A percentile compares a stretch with the other conserved stretches of the same genome.
Evolutionary conservation across 2,329 filamentous ascomycete genomes (phyloP).

Genomic region (Alternaria metachromatica): DNA sequence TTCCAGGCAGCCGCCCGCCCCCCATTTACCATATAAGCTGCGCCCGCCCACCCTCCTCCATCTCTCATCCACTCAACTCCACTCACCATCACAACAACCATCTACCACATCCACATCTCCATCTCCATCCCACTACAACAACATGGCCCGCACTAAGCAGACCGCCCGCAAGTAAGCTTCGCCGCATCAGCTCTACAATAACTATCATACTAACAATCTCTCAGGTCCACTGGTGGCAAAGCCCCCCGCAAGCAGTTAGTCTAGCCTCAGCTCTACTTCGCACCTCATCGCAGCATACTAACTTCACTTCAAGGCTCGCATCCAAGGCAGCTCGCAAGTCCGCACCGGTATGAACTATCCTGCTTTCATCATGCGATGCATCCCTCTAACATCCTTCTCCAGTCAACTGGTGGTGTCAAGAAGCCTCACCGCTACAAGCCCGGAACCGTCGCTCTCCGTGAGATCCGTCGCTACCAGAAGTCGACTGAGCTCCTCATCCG

Average conservation of each 20-base stretch:
- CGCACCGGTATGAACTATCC: conserved; percentile 63
- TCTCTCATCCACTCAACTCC: conserved; percentile 47
- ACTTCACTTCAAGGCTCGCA: conserved; percentile 65
- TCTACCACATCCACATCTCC: conserved; percentile 29
- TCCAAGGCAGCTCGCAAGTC: conserved; percentile 99
- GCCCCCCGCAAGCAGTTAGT: conserved; percentile 77
- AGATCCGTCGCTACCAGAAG: conserved; percentile 90
- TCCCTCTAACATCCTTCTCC: neutral
- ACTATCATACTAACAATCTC: conserved; percentile 34
- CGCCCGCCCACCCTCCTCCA: conserved; percentile 43
- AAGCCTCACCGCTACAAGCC: conserved; percentile 64
- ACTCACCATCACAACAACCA: conserved; percentile 25
- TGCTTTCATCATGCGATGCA: neutral
- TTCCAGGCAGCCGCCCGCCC: conserved; percentile 46
- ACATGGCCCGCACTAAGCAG: conserved; percentile 64
- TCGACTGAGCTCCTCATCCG: conserved; percentile 84
- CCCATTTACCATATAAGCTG: conserved; percentile 47
- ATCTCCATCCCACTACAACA: conserved; percentile 28
- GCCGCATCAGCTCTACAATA: neutral
- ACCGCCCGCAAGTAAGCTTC: conserved; percentile 52
- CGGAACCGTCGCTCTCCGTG: conserved; percentile 80
- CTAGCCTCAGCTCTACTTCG: neutral
- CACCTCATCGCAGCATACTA: neutral
- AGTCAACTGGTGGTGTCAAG: conserved; percentile 80
- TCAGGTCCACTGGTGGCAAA: conserved; percentile 77